Evolutionary conservation across 441 rosid species (phyloP), one percentile per base, ranked within the genome.

Genomic region (Erodium texanum): DNA sequence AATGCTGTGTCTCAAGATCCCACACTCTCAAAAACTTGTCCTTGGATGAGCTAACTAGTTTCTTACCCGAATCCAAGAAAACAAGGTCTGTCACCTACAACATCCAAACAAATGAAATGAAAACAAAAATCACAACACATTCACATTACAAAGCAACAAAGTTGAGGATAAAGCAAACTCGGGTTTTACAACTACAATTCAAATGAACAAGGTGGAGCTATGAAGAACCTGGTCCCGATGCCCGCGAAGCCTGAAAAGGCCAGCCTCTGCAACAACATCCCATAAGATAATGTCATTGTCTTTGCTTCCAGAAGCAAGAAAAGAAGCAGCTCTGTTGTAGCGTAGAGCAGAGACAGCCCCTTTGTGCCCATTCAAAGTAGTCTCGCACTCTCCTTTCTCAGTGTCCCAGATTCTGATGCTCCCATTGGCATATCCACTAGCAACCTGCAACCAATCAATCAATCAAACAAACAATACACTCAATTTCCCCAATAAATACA

Each of bases 1-100:
- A 91, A 58, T 94, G 91, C 75, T 91, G 92, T 24, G 97, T 91
- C 69, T 91, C 97, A 65, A 94, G 89, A 88, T 94, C 99, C 99
- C 99, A 94, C 41, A 91, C 99, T 78, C 99, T 88, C 79, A 94
- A 78, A 77, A 88, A 88, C 65, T 89, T 94, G 83, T 94, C 99
- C 74, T 94, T 94, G 5, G 97, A 94, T n/a, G 96, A 86, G 73
- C 87, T 89, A 59, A 94, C 85, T 74, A 94, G 95, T 70, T 91
- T 94, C 75, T 89, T 91, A 66, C 86, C 88, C 71, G 85, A 86
- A 68, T 91, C 92, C 83, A 94, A 77, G 79, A 94, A 94, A 45
- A 88, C 94, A 76, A 94, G 87, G 73, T 87, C 99, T 0, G 97
- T 94, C 32, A 94, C 85, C 99, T 94, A 75, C 80, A 85, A 73